Base-by-base conservation (phyloP, 106 monocot species). In the Acorus calamus region DNA sequence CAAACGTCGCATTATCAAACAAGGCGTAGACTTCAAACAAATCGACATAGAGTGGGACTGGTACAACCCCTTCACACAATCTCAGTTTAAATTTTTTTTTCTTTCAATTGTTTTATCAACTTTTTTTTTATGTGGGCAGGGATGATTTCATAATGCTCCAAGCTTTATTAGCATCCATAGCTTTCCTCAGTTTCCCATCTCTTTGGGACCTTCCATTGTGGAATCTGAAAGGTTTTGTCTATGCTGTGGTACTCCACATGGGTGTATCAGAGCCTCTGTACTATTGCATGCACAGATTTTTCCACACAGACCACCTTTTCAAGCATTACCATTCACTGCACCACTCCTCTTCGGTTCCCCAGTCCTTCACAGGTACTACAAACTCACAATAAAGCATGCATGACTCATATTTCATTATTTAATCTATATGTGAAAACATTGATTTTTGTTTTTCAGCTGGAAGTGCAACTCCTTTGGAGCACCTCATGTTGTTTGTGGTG, bases 31-130 rank as follows among this genome's bases (percentile, higher is more conserved):
- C 65, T 77, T 77, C 64, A 58, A 54, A 44, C 76, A 77, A 50
- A 77, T 77, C 56, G 76, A 77, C 53, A 4, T 28, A 42, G 71
- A 77, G 53, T 77, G 76, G 76, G 46, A 77, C 65, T 77, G 76
- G 76, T 77, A 76, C 12, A 47, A 11, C 10, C 11, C 59, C 57
- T 46, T 66, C 46, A 59, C 73, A 2, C 57, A 57, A 41, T 59
- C 50, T 46, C 52, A 66, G 46, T 53, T 74, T 12, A 66, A 60
- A 4, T 74, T 60, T 42, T 59, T 60, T 65, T 59, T 4, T 52
- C 46, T 13, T 66, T 65, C 2, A 74, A 59, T 53, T 50, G 50
- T 74, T 66, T 59, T 74, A 74, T 6, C 59, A 6, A 41, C 11
- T 4, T 8, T 48, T 6, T 50, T 8, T 41, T 41, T 2, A 43